Conservation (phyloP, 768 basidiomycete species). For the Mycena crocata region DNA sequence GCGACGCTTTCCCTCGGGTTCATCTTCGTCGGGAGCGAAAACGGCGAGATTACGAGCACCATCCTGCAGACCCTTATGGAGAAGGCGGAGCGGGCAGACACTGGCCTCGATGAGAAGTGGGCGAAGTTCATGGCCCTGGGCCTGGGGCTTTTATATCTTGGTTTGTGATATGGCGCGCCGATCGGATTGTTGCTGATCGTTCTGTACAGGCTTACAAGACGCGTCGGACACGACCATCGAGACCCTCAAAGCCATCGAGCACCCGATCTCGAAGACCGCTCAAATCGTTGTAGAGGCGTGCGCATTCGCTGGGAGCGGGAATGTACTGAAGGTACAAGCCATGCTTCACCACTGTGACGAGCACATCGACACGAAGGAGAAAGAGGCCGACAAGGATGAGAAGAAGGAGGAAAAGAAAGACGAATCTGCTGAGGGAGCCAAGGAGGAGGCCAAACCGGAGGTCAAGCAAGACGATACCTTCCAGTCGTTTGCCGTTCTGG, state of each 20-base stretch:
- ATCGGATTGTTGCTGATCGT: conserved; percentile 13
- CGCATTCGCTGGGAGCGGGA: conserved; percentile 94
- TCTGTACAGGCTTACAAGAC: conserved; percentile 83
- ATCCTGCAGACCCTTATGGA: conserved; percentile 96
- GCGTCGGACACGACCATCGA: conserved; percentile 94
- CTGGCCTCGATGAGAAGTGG: conserved; percentile 92
- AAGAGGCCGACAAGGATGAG: conserved; percentile 72
- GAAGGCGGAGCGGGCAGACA: conserved; percentile 68
- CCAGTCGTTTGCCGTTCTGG: conserved; percentile 93
- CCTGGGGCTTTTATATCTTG: conserved; percentile 90
- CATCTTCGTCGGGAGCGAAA: conserved; percentile 94
- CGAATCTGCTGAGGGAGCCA: conserved; percentile 45
- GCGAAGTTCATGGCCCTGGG: conserved; percentile 90
- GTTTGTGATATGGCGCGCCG: conserved; percentile 62
- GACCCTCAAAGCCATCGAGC: conserved; percentile 94
- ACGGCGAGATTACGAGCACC: conserved; percentile 90
- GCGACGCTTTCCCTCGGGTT: conserved; percentile 93
- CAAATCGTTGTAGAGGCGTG: conserved; percentile 94
- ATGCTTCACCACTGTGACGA: conserved; percentile 96
- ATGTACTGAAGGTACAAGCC: conserved; percentile 91
- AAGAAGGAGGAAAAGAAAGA: conserved; percentile 59
- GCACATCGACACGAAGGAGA: conserved; percentile 74
- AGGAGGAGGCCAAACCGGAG: conserved; percentile 55
- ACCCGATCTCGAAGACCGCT: conserved; percentile 91
- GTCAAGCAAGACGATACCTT: conserved; percentile 76